Evolutionary conservation across 371 early-diverging fungal genomes (phyloP).

Genomic region (Mucor mucedo): DNA sequence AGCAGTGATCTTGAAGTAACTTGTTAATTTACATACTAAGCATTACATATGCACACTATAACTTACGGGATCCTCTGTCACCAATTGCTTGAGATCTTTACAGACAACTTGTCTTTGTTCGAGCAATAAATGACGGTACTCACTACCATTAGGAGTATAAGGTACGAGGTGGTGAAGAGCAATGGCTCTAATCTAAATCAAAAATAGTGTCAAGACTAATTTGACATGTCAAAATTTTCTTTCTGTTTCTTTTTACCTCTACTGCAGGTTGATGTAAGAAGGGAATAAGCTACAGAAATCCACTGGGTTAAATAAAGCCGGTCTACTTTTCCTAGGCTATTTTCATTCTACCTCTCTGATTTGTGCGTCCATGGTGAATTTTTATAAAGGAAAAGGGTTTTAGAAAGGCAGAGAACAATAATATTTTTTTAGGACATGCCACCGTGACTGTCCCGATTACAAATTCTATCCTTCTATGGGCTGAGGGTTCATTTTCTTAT

Average conservation of each 20-base stretch:
- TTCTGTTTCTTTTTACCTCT: constrained; percentile 51
- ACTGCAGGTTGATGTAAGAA: constrained; percentile 68
- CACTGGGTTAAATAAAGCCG: not conserved
- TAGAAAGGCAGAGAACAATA: not conserved
- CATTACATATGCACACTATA: not conserved
- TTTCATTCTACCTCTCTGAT: constrained; percentile 24
- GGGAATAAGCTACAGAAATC: constrained; percentile 52
- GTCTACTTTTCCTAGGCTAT: not conserved
- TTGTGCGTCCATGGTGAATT: constrained; percentile 30
- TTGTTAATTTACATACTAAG: not conserved
- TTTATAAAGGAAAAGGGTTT: not conserved
- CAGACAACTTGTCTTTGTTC: constrained; percentile 63
- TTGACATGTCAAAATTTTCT: not conserved
- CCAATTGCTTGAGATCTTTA: constrained; percentile 71
- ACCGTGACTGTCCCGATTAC: not conserved
- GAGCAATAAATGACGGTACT: constrained; percentile 67
- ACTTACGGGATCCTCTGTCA: constrained; percentile 74
- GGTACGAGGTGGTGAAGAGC: constrained; percentile 82
- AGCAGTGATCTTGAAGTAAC: constrained; percentile 65
- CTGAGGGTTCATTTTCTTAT: too few relatives aligned
- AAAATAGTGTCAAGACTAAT: not conserved
- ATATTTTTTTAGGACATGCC: not conserved
- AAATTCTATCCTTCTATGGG: not conserved
- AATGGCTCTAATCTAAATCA: constrained; percentile 70
- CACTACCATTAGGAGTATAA: constrained; percentile 68